These are phyloP conservation scores for Kuraishia piskuri DNA, from an alignment of 805 yeast species.

Conservation along the genomic window DNA sequence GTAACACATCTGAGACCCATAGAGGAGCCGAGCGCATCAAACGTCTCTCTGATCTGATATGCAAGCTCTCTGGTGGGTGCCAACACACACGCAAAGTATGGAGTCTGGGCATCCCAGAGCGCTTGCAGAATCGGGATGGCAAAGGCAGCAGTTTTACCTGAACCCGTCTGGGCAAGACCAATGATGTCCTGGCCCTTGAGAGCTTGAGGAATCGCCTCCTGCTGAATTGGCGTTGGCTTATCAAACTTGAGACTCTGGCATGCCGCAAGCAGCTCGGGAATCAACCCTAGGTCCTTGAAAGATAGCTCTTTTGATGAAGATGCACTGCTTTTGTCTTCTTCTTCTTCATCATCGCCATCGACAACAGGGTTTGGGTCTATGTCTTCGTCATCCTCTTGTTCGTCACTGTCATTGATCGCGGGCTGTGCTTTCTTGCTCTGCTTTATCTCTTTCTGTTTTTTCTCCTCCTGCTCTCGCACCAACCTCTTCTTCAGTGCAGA, in stretches of 20 bases:
- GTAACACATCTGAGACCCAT: conserved; percentile 92
- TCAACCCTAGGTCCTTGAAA: conserved; percentile 53
- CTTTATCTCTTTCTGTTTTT: background rate
- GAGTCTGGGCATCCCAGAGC: conserved; percentile 80
- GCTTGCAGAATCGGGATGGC: conserved; percentile 92
- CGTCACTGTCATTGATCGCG: conserved; percentile 2
- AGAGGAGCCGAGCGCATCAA: conserved; percentile 82
- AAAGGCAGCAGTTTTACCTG: conserved; percentile 98
- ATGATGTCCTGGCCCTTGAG: conserved; percentile 85
- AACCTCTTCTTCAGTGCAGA: conserved; percentile 21
- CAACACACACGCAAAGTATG: conserved; percentile 81
- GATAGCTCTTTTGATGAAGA: conserved; percentile 13
- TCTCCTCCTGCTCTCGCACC: conserved; percentile 6
- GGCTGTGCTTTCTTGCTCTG: conserved; percentile 4
- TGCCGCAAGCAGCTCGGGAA: conserved; percentile 76
- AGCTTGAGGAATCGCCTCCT: conserved; percentile 86
- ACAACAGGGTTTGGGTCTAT: conserved; percentile 2
- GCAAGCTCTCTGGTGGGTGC: conserved; percentile 86
- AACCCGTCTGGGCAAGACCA: conserved; percentile 96
- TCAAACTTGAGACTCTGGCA: conserved; percentile 65
- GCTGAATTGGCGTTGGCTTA: conserved; percentile 91
- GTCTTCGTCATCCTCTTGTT: conserved; percentile 5
- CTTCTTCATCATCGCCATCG: conserved; percentile 9
- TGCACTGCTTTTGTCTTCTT: background rate
- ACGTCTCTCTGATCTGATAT: conserved; percentile 85